These are phyloP conservation scores for Russula virescens DNA, from an alignment of 768 basidiomycete species.

Conservation along the genomic window DNA sequence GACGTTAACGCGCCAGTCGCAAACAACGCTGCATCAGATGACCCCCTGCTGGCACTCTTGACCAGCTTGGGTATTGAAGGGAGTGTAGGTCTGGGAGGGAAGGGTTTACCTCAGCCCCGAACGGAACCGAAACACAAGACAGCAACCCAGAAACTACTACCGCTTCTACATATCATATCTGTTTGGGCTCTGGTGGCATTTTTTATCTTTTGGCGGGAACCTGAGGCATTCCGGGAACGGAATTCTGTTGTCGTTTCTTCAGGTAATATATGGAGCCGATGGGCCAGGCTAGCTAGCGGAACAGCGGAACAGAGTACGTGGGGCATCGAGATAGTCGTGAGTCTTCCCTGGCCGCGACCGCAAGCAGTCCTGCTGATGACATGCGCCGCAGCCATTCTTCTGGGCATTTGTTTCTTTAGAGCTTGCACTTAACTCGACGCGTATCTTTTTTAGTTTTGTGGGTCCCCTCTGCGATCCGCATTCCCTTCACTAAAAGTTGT, in stretches of 20 bases:
- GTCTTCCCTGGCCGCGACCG: slow-evolving; percentile 27
- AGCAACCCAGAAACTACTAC: slow-evolving; percentile 53
- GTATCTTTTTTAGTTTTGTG: slow-evolving; percentile 66
- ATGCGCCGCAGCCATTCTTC: slow-evolving; percentile 58
- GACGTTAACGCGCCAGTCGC: not conserved
- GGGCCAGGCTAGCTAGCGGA: slow-evolving; percentile 49
- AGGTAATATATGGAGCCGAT: slow-evolving; percentile 47
- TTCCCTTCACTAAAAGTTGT: not conserved
- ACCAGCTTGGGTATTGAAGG: slow-evolving; percentile 28
- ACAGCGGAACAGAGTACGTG: slow-evolving; percentile 34
- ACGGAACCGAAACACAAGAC: slow-evolving; percentile 33
- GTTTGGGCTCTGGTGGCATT: slow-evolving; percentile 62
- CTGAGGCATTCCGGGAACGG: slow-evolving; percentile 40
- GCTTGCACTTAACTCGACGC: slow-evolving; percentile 62
- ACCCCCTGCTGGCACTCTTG: slow-evolving; percentile 34
- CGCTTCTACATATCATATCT: slow-evolving; percentile 56
- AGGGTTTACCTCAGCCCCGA: slow-evolving; percentile 1
- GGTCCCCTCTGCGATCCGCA: slow-evolving; percentile 28
- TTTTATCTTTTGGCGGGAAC: slow-evolving; percentile 65
- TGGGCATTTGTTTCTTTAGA: slow-evolving; percentile 76
- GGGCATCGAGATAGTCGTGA: slow-evolving; percentile 55
- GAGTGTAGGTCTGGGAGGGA: slow-evolving; percentile 1
- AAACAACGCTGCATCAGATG: slow-evolving; percentile 16
- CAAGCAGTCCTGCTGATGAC: slow-evolving; percentile 4
- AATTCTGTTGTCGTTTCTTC: slow-evolving; percentile 33